Percentiles rank a stretch among this genome's conserved stretches.
These are phyloP conservation scores for Isabelozyma gotoi DNA, from an alignment of 805 yeast species.

Conservation along the genomic window DNA sequence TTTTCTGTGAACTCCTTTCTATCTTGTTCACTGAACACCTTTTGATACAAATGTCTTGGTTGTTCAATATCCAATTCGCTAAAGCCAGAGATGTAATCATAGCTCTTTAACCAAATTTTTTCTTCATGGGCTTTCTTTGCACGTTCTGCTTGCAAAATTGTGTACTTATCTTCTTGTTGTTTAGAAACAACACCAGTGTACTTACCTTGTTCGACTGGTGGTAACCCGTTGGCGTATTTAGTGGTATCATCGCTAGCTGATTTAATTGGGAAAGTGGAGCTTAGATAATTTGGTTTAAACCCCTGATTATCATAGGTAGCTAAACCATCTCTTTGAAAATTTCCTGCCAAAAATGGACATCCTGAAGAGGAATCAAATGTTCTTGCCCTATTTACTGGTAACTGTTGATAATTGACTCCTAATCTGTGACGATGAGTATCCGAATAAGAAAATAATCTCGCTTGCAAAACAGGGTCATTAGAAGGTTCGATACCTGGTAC, in stretches of 20 bases:
- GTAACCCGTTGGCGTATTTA: slow-evolving; percentile 16
- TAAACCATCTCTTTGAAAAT: slow-evolving; percentile 22
- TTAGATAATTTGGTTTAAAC: slow-evolving; percentile 50
- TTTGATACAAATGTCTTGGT: slow-evolving; percentile 43
- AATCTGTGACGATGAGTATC: slow-evolving; percentile 85
- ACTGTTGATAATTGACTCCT: slow-evolving; percentile 65
- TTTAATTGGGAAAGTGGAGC: slow-evolving; percentile 36
- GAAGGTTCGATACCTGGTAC: slow-evolving; percentile 82
- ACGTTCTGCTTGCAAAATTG: slow-evolving; percentile 26
- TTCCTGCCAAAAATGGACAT: slow-evolving; percentile 25
- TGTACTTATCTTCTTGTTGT: slow-evolving; percentile 19
- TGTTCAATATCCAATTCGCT: slow-evolving; percentile 47
- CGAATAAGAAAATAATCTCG: slow-evolving; percentile 78
- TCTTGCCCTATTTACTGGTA: slow-evolving; percentile 57
- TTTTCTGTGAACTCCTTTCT: slow-evolving; percentile 34
- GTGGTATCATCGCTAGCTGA: slow-evolving; percentile 17
- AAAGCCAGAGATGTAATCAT: slow-evolving; percentile 39
- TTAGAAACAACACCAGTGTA: slow-evolving; percentile 33
- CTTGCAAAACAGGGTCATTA: slow-evolving; percentile 81
- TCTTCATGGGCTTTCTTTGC: slow-evolving; percentile 34
- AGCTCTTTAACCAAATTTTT: slow-evolving; percentile 33
- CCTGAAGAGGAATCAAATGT: slow-evolving; percentile 19
- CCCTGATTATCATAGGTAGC: slow-evolving; percentile 35
- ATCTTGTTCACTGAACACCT: slow-evolving; percentile 32
- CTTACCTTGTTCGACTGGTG: slow-evolving; percentile 19